Evolutionary conservation across 805 yeast species (phyloP).

Genomic region (Limtongia smithiae): DNA sequence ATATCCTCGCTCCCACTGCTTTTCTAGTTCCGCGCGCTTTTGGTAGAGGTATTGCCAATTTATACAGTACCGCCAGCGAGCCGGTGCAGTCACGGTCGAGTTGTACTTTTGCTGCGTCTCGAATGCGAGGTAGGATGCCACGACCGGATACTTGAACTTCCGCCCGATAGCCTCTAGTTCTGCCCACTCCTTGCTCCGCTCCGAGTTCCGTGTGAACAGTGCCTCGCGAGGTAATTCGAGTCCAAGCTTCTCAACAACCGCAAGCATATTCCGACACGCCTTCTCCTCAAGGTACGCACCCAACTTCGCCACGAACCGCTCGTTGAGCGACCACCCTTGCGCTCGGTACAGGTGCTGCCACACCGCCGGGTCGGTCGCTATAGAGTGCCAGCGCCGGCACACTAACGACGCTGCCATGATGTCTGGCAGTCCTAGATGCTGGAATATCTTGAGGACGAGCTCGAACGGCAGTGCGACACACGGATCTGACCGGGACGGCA

Average conservation of each 20-base stretch:
- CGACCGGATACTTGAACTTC: neutral
- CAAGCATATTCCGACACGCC: neutral
- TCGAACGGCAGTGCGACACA: slow-evolving; percentile 6
- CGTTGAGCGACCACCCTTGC: slow-evolving; percentile 13
- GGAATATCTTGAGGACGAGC: slow-evolving; percentile 1
- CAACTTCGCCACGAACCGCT: neutral
- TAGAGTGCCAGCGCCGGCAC: slow-evolving; percentile 4
- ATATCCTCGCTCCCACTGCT: slow-evolving; percentile 5
- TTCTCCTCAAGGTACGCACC: neutral
- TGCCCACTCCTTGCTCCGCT: neutral
- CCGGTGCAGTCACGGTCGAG: neutral
- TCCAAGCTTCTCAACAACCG: slow-evolving; percentile 1
- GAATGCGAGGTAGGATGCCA: no score
- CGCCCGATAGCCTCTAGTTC: neutral
- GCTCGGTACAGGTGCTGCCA: slow-evolving; percentile 11
- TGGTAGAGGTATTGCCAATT: slow-evolving; percentile 16
- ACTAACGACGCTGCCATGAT: slow-evolving; percentile 6
- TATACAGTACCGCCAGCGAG: neutral
- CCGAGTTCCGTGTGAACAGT: neutral
- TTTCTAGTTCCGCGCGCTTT: slow-evolving; percentile 4
- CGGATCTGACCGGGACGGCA: neutral
- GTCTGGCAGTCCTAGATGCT: neutral
- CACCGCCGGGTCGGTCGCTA: slow-evolving; percentile 1
- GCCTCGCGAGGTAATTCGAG: neutral
- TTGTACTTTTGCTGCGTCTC: neutral